Base-by-base conservation (phyloP, 192 early-diverging fungal genomes). In the Thamnidium elegans region DNA sequence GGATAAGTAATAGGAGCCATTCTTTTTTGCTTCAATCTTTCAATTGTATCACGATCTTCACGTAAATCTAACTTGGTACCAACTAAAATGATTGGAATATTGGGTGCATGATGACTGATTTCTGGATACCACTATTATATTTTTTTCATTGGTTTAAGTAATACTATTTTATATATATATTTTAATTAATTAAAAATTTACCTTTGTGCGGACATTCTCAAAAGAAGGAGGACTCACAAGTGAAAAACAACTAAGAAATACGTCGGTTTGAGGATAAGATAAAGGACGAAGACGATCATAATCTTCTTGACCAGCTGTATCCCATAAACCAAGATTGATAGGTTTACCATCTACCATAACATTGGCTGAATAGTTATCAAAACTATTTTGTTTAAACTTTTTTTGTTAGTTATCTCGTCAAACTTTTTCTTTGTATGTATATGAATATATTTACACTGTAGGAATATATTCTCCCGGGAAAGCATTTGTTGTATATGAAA, bases 381-480 rank as follows among this genome's bases (percentile, higher is more conserved):
- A 98, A 26, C 89, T 91, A 73, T 5, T 51, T 20, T 0, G 30
- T 8, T 14, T n/a, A n/a, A n/a, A n/a, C n/a, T n/a, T 23, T 11
- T 30, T 23, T 11, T 13, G 14, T 17, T 17, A 9, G 15, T 46
- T 48, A 7, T 48, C 47, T 17, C 19, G 15, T 17, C 26, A 26
- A 26, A 55, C 13, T 13, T 5, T 32, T 55, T 3, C 31, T 13
- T 32, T 55, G 39, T 6, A 0, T 43, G 11, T 31, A 56, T 47
- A 20, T n/a, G 14, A 20, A 10, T 39, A 55, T 52, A 76, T 87
- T 83, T 93, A 98, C 93, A 99, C 96, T 59, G 96, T 99, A 55
- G 96, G 96, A 73, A 99, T 97, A 73, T 99, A 99, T 84, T 99
- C 96, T 59, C 96, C 96, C 15, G 96, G 96, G 81, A 99, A 99